A percentile compares a stretch with the other conserved stretches of the same genome.
Evolutionary conservation across 192 early-diverging fungal genomes (phyloP).

Genomic region (Allomyces macrogynus): DNA sequence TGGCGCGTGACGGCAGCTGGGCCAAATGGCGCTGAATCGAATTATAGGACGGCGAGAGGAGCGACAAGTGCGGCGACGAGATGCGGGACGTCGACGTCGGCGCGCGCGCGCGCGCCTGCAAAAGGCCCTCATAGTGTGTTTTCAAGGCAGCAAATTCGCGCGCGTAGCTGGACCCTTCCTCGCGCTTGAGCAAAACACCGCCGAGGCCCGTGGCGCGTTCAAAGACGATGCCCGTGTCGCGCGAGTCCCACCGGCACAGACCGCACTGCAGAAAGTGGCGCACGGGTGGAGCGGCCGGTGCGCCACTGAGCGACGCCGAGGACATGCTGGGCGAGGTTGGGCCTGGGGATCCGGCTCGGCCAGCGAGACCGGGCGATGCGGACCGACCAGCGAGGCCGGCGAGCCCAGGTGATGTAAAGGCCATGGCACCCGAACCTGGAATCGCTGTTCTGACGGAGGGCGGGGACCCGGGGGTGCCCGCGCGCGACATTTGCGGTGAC

Average conservation of each 20-base stretch:
- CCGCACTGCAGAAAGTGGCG: slow-evolving; percentile 61
- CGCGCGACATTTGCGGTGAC: background rate
- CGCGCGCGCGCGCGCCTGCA: slow-evolving; percentile 14
- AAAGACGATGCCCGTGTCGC: slow-evolving; percentile 78
- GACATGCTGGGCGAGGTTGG: background rate
- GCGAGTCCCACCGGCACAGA: slow-evolving; percentile 83
- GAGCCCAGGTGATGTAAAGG: too few relatives aligned
- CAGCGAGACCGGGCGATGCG: too few relatives aligned
- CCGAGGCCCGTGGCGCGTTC: slow-evolving; percentile 81
- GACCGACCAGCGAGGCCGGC: too few relatives aligned
- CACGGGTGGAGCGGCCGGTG: slow-evolving; percentile 11
- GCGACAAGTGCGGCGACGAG: slow-evolving; percentile 7
- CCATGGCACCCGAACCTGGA: too few relatives aligned
- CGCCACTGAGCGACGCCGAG: slow-evolving; percentile 4
- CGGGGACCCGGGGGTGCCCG: too few relatives aligned
- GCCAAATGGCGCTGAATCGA: background rate
- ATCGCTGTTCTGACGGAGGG: too few relatives aligned
- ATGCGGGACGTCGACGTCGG: slow-evolving; percentile 4
- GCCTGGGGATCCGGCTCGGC: too few relatives aligned
- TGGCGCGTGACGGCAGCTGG: too few relatives aligned
- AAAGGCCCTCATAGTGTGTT: slow-evolving; percentile 61
- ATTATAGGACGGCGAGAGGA: slow-evolving; percentile 1
- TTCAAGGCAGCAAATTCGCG: slow-evolving; percentile 69
- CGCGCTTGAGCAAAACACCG: slow-evolving; percentile 61
- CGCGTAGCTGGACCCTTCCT: slow-evolving; percentile 41